Evolutionary conservation across 305 asterid species (phyloP), one percentile per base, ranked within the genome.

Genomic region (Lippia alba): DNA sequence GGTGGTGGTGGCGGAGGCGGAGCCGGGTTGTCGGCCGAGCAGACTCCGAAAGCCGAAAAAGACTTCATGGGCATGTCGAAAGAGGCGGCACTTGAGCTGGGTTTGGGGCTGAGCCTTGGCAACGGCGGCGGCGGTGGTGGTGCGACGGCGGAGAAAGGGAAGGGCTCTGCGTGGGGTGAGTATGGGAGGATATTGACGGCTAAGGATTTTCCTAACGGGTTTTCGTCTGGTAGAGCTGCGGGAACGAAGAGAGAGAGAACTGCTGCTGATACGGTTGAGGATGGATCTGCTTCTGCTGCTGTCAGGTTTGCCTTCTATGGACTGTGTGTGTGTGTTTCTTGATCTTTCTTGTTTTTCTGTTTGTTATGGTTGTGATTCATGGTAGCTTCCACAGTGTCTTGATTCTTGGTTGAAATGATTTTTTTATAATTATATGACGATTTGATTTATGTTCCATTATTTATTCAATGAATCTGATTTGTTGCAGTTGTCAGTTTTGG

Each of bases 121-220:
- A 64, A 34, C 11, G 74, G 76, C 33, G 73, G 78, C 24, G 75
- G 80, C 4, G 66, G 78, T 0, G 76, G 76, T 0, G 73, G 71
- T 30, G 72, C 55, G 51, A 76, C 53, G 78, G 80, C 17, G 67
- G 78, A 19, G 76, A 80, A 78, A 44, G 73, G 61, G 53, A 78
- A 73, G 74, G 74, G 75, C 0, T 76, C 75, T 69, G 76, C 83
- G 74, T 72, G 80, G 79, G 80, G 83, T 20, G 83, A 76, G 4
- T 76, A 69, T 75, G 84, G 89, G 0, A 78, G 91, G 76, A 87
- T 87, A 19, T 75, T 87, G 65, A 87, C 94, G 12, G 94, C 94
- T 10, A 80, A 85, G 74, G 91, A 87, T 78, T 87, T 87, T 36
- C 89, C 87, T 2, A 79, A 75, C 74, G 88, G 90, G 4, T 84